A percentile compares a stretch with the other conserved stretches of the same genome.
Evolutionary conservation across 306 rosid species (phyloP).

Genomic region (Vigna hirtella): DNA sequence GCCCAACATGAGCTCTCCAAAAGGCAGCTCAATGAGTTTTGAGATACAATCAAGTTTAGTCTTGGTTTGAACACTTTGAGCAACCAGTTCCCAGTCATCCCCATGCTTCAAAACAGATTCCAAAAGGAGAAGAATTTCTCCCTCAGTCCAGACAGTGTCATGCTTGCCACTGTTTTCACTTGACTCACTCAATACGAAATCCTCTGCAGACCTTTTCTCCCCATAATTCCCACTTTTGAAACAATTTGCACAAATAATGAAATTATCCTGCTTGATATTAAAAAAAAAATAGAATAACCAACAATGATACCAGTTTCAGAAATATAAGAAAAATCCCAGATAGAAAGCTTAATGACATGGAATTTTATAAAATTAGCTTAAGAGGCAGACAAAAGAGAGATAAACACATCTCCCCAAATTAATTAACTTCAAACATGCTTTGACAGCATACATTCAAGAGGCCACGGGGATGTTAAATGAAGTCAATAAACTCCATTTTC

Average conservation of each 20-base stretch:
- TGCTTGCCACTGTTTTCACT: conserved; percentile 50
- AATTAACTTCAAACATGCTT: not conserved
- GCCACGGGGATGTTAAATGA: not conserved
- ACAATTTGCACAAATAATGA: conserved; percentile 67
- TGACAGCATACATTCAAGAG: not conserved
- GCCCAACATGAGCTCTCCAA: conserved; percentile 77
- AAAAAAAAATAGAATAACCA: conserved; percentile 31
- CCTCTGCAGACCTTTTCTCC: conserved; percentile 70
- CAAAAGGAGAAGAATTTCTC: conserved; percentile 84
- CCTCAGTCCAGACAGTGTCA: conserved; percentile 80
- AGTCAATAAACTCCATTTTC: not conserved
- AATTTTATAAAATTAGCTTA: conserved; percentile 1
- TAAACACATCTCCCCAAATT: not conserved
- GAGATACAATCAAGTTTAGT: conserved; percentile 81
- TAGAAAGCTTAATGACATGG: conserved; percentile 9
- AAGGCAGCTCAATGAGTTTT: conserved; percentile 86
- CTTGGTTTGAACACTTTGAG: conserved; percentile 77
- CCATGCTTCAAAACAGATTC: conserved; percentile 95
- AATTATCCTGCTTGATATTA: conserved; percentile 64
- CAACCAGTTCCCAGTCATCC: conserved; percentile 95
- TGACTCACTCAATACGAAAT: conserved; percentile 58
- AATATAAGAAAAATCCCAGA: conserved; percentile 14
- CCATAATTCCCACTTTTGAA: conserved; percentile 72
- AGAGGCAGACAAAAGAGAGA: not conserved
- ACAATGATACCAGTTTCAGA: not conserved